Conservation (phyloP, 2,329 filamentous ascomycete species). For the Diaporthe helianthi region DNA sequence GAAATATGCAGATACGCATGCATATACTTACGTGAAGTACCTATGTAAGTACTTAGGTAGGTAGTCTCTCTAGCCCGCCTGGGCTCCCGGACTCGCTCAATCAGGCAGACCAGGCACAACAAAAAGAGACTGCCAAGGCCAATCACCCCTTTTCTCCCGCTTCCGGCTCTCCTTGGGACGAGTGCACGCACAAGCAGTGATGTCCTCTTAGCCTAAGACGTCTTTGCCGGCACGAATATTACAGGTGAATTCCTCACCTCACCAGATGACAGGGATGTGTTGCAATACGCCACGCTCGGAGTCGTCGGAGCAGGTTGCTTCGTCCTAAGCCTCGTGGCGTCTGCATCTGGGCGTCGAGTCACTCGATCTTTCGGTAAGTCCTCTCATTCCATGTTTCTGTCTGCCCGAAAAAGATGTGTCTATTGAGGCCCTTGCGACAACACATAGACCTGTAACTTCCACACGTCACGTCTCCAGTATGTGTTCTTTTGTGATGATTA, state of each 20-base stretch:
- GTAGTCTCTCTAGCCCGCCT: constrained; percentile 1
- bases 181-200: not conserved
- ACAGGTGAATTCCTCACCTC: not conserved
- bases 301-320: not conserved
- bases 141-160: not conserved
- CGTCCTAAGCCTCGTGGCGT: not conserved
- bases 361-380: constrained; percentile 21
- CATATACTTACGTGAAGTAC: too few species aligned
- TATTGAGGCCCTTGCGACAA: constrained; percentile 3
- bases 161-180: not conserved
- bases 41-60: too few species aligned
- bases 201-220: not conserved
- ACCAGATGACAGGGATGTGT: too few species aligned
- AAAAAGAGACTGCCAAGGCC: not conserved
- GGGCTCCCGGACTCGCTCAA: not conserved
- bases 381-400: constrained; percentile 11
- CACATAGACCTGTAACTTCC: not conserved
- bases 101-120: constrained; percentile 2
- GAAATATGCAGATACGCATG: too few species aligned
- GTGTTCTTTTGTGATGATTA: constrained; percentile 4
- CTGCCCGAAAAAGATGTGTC: not conserved
- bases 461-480: constrained; percentile 18
- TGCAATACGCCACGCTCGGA: not conserved
- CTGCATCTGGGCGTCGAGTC: constrained; percentile 18
- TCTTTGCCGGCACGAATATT: not conserved